Percentiles rank a stretch among this genome's conserved stretches.
Evolutionary conservation across 2,329 filamentous ascomycete genomes (phyloP).

Genomic region (Madurella fahalii): DNA sequence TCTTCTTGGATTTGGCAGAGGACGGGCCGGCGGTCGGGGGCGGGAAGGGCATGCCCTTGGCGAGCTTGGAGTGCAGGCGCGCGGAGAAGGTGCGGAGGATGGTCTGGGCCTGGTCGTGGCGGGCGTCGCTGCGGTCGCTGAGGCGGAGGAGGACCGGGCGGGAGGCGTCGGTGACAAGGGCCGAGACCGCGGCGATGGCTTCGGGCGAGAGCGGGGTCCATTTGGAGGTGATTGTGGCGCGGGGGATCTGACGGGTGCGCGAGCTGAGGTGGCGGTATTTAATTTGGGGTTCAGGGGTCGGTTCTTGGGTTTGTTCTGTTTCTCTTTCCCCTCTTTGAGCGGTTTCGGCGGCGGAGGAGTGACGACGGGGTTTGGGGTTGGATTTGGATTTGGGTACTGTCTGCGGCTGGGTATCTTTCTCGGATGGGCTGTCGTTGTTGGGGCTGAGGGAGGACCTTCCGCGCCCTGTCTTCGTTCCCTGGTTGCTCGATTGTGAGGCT

Average conservation of each 20-base stretch:
- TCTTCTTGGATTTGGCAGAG: constrained; percentile 1
- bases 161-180: constrained; percentile 55
- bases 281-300: background rate
- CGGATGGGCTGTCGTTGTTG: background rate
- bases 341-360: background rate
- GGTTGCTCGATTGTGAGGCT: constrained; percentile 9
- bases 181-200: constrained; percentile 52
- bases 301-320: constrained; percentile 5
- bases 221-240: constrained; percentile 62
- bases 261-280: constrained; percentile 50
- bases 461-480: constrained; percentile 4
- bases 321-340: constrained; percentile 7
- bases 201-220: constrained; percentile 57
- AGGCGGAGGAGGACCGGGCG: constrained; percentile 59
- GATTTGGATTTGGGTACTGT: background rate
- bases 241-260: constrained; percentile 52
- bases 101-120: constrained; percentile 50
- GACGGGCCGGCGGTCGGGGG: constrained; percentile 36
- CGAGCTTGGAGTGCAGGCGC: constrained; percentile 54
- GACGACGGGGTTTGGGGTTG: background rate
- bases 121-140: constrained; percentile 40
- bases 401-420: background rate
- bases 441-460: background rate
- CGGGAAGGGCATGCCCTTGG: constrained; percentile 63
- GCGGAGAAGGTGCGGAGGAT: constrained; percentile 53